Percentiles rank a stretch among this genome's conserved stretches.
phyloP scores from a whole-genome alignment of 257 asterid species.

The Buddleja alternifolia region DNA sequence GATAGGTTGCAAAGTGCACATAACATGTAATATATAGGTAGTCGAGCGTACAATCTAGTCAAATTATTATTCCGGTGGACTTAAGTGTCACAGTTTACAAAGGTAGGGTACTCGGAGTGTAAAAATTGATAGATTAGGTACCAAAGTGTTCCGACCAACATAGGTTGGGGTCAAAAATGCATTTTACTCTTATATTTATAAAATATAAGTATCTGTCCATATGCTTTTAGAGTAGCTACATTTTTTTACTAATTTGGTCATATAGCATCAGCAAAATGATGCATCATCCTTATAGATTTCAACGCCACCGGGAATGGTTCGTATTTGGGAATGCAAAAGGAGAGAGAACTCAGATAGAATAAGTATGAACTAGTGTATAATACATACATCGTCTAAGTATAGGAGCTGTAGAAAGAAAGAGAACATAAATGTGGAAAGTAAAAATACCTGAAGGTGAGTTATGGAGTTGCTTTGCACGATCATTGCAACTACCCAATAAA shows the following conservation, averaged over 20 bases:
- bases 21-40: too few relatives aligned
- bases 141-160: too few relatives aligned
- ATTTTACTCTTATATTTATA: too few relatives aligned
- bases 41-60: too few relatives aligned
- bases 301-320: background rate
- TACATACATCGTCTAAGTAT: background rate
- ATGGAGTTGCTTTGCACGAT: slow-evolving; percentile 75
- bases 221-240: background rate
- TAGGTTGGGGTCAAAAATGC: too few relatives aligned
- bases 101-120: too few relatives aligned
- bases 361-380: background rate
- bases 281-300: background rate
- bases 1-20: too few relatives aligned
- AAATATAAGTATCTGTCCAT: background rate
- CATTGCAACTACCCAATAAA: slow-evolving; percentile 83
- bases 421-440: background rate
- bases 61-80: too few relatives aligned
- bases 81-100: too few relatives aligned
- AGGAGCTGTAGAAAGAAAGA: background rate
- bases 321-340: background rate
- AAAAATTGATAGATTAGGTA: too few relatives aligned
- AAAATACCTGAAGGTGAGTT: slow-evolving; percentile 75
- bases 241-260: background rate
- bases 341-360: background rate
- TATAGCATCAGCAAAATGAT: background rate